These are phyloP conservation scores for Boletus speciosus DNA, from an alignment of 768 basidiomycete genomes.

Conservation along the genomic window DNA sequence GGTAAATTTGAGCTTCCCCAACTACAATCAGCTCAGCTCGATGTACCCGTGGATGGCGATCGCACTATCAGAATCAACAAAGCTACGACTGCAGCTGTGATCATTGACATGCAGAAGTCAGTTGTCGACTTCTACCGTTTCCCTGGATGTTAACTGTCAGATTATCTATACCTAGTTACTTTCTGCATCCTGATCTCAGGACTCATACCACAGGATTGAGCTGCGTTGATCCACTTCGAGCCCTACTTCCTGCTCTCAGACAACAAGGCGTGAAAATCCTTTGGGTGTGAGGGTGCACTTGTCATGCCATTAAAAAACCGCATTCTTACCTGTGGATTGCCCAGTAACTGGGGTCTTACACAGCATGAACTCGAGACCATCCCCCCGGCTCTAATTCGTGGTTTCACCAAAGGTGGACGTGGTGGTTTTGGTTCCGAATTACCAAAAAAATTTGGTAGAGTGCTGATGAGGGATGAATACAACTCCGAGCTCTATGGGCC, in stretches of 20 bases:
- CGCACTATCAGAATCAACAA: conserved; percentile 50
- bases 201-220: conserved; percentile 52
- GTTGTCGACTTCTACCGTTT: conserved; percentile 8
- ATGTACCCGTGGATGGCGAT: conserved; percentile 52
- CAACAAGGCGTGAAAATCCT: conserved; percentile 52
- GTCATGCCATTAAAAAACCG: neutral
- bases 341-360: conserved; percentile 71
- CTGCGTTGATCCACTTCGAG: conserved; percentile 54
- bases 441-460: conserved; percentile 49
- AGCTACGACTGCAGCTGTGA: conserved; percentile 50
- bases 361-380: conserved; percentile 58
- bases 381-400: conserved; percentile 56
- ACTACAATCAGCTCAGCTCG: conserved; percentile 40
- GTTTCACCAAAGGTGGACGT: conserved; percentile 46
- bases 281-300: conserved; percentile 52
- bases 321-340: neutral
- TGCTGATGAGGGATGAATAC: conserved; percentile 54
- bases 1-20: conserved; percentile 29
- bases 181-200: conserved; percentile 59
- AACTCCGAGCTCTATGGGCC: conserved; percentile 65
- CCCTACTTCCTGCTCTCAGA: conserved; percentile 47
- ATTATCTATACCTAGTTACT: conserved; percentile 43
- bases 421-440: conserved; percentile 55
- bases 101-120: conserved; percentile 76
- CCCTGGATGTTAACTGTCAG: neutral